Evolutionary conservation across 371 early-diverging fungal species (phyloP).

Genomic region (Chytridium lagenaria): DNA sequence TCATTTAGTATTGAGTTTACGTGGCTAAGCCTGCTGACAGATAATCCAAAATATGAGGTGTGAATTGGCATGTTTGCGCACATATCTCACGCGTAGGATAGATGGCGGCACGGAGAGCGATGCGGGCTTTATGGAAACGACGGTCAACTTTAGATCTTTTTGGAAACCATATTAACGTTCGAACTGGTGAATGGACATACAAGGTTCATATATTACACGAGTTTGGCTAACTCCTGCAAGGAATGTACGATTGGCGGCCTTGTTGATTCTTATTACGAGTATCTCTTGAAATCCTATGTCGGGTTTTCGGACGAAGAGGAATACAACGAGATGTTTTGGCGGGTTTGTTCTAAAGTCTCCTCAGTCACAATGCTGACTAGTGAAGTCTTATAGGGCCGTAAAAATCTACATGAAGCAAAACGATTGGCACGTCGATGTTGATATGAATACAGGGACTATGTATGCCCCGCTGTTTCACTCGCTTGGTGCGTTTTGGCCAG

Average conservation of each 20-base stretch:
- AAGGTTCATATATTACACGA: not conserved
- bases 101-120: constrained; percentile 33
- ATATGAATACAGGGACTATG: constrained; percentile 23
- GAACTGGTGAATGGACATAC: constrained; percentile 37
- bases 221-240: constrained; percentile 2
- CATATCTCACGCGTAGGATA: constrained; percentile 2
- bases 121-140: constrained; percentile 34
- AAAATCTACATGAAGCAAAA: constrained; percentile 37
- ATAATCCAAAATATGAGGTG: constrained; percentile 39
- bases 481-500: constrained; percentile 44
- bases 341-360: constrained; percentile 16
- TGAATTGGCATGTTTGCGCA: not conserved
- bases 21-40: constrained; percentile 39
- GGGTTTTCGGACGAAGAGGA: constrained; percentile 36
- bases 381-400: constrained; percentile 35
- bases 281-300: constrained; percentile 38
- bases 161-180: constrained; percentile 43
- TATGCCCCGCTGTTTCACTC: constrained; percentile 17
- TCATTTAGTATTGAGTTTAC: constrained; percentile 43
- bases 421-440: constrained; percentile 39
- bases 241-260: constrained; percentile 42
- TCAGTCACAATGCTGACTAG: not conserved
- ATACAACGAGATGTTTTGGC: constrained; percentile 34
- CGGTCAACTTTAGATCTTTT: constrained; percentile 33
- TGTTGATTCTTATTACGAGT: constrained; percentile 48